A percentile compares a stretch with the other conserved stretches of the same genome.
These are phyloP conservation scores for Pichiaceae sp. DNA, from an alignment of 1,139 yeast species.

Conservation along the genomic window DNA sequence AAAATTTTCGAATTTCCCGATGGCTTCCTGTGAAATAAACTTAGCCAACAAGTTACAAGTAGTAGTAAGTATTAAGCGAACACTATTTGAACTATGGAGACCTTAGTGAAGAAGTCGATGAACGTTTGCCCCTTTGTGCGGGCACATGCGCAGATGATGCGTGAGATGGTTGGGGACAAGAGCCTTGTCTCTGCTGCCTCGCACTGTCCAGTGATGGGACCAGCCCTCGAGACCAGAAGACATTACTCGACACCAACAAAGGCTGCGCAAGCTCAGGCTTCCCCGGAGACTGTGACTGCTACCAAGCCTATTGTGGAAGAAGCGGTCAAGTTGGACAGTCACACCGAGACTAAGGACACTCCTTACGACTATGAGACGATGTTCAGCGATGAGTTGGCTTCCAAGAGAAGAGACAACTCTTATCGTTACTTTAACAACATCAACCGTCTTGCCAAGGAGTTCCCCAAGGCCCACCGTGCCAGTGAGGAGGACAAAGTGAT, in stretches of 20 bases:
- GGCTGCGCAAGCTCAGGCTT: conserved; percentile 44
- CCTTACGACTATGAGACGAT: conserved; percentile 22
- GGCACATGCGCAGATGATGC: conserved; percentile 53
- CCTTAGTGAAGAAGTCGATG: conserved; percentile 69
- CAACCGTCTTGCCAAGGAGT: conserved; percentile 88
- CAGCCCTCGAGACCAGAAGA: conserved; percentile 48
- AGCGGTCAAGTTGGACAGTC: conserved; percentile 14
- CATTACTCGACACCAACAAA: conserved; percentile 50
- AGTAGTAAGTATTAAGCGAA: too few species aligned
- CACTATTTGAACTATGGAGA: conserved; percentile 74
- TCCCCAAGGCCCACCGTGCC: conserved; percentile 85
- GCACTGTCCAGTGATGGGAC: conserved; percentile 83
- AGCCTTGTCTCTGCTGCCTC: conserved; percentile 56
- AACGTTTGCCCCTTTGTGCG: conserved; percentile 81
- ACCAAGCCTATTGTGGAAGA: conserved; percentile 24
- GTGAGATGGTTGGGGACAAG: conserved; percentile 35
- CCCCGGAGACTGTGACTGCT: conserved; percentile 28
- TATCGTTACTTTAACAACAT: conserved; percentile 95
- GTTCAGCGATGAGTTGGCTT: conserved; percentile 31
- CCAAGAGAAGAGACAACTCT: conserved; percentile 81
- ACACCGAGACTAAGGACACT: conserved; percentile 13
- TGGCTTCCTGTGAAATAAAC: too few species aligned
- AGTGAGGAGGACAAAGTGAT: conserved; percentile 76
- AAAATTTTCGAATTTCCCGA: too few species aligned
- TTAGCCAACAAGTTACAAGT: too few species aligned